Evolutionary conservation across 140 eudicot species (phyloP).

Genomic region (Cichorium intybus): DNA sequence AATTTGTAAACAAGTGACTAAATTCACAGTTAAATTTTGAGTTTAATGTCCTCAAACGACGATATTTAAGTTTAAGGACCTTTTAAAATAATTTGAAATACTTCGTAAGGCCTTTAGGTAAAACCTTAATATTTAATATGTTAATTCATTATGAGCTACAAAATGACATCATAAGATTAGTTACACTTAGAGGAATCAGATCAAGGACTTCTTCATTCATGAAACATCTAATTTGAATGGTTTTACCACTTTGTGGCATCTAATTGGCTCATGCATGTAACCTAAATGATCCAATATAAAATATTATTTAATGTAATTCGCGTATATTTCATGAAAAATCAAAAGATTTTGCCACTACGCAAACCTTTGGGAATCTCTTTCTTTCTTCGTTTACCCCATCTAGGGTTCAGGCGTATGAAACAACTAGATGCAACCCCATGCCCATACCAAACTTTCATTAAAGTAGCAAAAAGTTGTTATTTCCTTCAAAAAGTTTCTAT

Average conservation of each 20-base stretch:
- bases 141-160: too few relatives aligned
- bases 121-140: too few relatives aligned
- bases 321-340: not conserved
- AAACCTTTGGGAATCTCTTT: constrained; percentile 14
- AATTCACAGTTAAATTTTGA: too few relatives aligned
- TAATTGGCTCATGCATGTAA: not conserved
- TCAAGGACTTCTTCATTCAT: not conserved
- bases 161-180: too few relatives aligned
- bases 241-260: not conserved
- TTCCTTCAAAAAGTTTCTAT: constrained; percentile 33
- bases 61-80: too few relatives aligned
- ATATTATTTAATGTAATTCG: not conserved
- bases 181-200: not conserved
- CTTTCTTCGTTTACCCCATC: constrained; percentile 21
- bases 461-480: constrained; percentile 40
- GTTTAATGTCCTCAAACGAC: too few relatives aligned
- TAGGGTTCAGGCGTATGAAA: constrained; percentile 26
- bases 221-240: not conserved
- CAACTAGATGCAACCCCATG: constrained; percentile 32
- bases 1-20: too few relatives aligned
- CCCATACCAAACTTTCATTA: constrained; percentile 38
- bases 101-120: too few relatives aligned
- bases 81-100: too few relatives aligned
- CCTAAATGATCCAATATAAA: not conserved
- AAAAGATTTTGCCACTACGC: constrained; percentile 4